These are phyloP conservation scores for Clathrus columnatus DNA, from an alignment of 768 basidiomycete genomes.

Conservation along the genomic window DNA sequence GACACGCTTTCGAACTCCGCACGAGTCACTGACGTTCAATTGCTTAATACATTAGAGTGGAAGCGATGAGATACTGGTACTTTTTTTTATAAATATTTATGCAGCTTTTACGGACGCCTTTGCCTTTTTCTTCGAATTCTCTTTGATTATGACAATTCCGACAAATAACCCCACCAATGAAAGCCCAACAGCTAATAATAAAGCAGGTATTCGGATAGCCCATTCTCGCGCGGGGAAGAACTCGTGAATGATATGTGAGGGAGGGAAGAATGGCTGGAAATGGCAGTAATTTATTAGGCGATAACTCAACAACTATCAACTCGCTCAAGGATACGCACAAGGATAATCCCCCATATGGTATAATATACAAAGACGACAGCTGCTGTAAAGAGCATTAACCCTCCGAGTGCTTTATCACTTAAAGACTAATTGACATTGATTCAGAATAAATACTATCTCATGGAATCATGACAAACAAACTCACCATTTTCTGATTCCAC, in stretches of 20 bases:
- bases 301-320: slow-evolving; percentile 7
- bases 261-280: slow-evolving; percentile 73
- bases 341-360: slow-evolving; percentile 82
- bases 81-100: slow-evolving; percentile 24
- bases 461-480: background rate
- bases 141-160: slow-evolving; percentile 65
- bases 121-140: slow-evolving; percentile 35
- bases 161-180: slow-evolving; percentile 74
- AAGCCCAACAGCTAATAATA: slow-evolving; percentile 73
- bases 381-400: slow-evolving; percentile 70
- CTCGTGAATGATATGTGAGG: slow-evolving; percentile 59
- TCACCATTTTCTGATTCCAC: background rate
- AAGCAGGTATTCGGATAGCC: slow-evolving; percentile 81
- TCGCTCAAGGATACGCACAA: slow-evolving; percentile 43
- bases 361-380: slow-evolving; percentile 80
- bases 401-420: slow-evolving; percentile 76
- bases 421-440: slow-evolving; percentile 46
- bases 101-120: slow-evolving; percentile 60
- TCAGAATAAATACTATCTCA: background rate
- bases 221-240: slow-evolving; percentile 88
- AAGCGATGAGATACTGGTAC: slow-evolving; percentile 17
- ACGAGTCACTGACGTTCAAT: background rate
- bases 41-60: too few species aligned
- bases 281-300: slow-evolving; percentile 10
- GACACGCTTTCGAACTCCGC: background rate